Conservation (phyloP, 1,284 basidiomycete genomes). For the Earliella scabrosa region DNA sequence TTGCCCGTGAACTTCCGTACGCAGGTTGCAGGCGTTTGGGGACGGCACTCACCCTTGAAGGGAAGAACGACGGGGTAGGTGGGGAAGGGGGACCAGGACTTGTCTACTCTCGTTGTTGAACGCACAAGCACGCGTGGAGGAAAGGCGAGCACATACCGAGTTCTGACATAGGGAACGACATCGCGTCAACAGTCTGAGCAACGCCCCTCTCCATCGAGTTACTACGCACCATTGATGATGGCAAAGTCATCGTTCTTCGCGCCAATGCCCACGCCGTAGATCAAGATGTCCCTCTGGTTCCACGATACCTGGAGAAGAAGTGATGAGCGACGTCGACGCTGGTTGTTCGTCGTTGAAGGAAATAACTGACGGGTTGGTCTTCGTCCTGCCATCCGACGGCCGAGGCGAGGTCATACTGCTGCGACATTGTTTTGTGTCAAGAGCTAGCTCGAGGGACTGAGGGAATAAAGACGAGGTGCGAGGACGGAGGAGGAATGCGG, state of each 20-base stretch:
- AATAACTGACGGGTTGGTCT: slow-evolving; percentile 19
- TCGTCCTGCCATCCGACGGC: slow-evolving; percentile 35
- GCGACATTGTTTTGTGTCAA: slow-evolving; percentile 27
- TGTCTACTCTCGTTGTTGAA: slow-evolving; percentile 39
- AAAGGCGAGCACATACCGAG: slow-evolving; percentile 25
- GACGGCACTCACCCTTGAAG: slow-evolving; percentile 54
- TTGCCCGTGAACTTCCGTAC: neutral
- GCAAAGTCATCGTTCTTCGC: slow-evolving; percentile 68
- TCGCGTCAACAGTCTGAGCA: neutral
- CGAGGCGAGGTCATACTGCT: slow-evolving; percentile 31
- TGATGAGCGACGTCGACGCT: neutral
- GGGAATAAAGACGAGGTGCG: no score
- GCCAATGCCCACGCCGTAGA: slow-evolving; percentile 72
- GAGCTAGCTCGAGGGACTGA: no score
- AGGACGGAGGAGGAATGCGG: no score
- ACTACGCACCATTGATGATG: slow-evolving; percentile 63
- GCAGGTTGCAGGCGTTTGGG: no score
- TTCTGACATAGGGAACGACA: slow-evolving; percentile 24
- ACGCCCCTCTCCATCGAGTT: neutral
- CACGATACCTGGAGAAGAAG: slow-evolving; percentile 56
- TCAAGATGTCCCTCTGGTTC: slow-evolving; percentile 72
- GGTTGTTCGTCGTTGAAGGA: neutral
- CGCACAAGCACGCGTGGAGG: no score
- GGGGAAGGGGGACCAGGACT: slow-evolving; percentile 54
- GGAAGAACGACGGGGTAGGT: slow-evolving; percentile 57